phyloP scores from a whole-genome alignment of 768 basidiomycete species.

The Epithele typhae region DNA sequence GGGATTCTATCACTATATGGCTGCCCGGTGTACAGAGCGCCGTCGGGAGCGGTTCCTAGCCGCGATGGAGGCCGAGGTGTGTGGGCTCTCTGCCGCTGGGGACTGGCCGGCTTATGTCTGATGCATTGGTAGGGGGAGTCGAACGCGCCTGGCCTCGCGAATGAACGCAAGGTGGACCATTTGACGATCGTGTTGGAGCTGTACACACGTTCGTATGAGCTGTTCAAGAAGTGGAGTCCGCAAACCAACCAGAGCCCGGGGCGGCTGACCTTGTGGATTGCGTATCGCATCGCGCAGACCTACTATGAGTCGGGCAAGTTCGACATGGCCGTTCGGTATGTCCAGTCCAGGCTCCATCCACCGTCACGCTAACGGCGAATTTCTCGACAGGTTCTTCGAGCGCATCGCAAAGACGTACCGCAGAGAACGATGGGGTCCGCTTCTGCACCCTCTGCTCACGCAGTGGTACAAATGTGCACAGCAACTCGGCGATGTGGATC shows the following conservation, averaged over 20 bases:
- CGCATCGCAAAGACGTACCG: conserved; percentile 87
- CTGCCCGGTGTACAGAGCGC: conserved; percentile 80
- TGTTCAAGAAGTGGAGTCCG: conserved; percentile 76
- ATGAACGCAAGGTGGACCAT: conserved; percentile 94
- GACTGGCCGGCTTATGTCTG: no score
- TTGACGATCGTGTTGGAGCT: conserved; percentile 82
- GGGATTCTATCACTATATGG: conserved; percentile 89
- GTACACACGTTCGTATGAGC: conserved; percentile 90
- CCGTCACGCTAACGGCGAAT: no score
- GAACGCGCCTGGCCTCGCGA: conserved; percentile 68
- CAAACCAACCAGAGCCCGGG: conserved; percentile 50
- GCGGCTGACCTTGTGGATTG: conserved; percentile 86
- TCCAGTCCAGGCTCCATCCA: no score
- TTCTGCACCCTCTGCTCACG: conserved; percentile 70
- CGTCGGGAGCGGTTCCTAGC: conserved; percentile 64
- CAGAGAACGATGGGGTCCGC: conserved; percentile 73
- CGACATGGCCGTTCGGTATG: conserved; percentile 83
- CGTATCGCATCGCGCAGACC: conserved; percentile 83
- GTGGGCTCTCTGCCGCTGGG: conserved; percentile 10
- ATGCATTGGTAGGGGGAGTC: conserved; percentile 1
- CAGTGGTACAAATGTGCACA: conserved; percentile 85
- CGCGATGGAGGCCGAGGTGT: conserved; percentile 54
- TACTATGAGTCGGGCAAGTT: conserved; percentile 79
- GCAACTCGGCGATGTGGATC: conserved; percentile 70
- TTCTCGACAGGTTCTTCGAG: conserved; percentile 72